A percentile compares a stretch with the other conserved stretches of the same genome.
Evolutionary conservation across 306 rosid species (phyloP).

Genomic region (Senna siamea): DNA sequence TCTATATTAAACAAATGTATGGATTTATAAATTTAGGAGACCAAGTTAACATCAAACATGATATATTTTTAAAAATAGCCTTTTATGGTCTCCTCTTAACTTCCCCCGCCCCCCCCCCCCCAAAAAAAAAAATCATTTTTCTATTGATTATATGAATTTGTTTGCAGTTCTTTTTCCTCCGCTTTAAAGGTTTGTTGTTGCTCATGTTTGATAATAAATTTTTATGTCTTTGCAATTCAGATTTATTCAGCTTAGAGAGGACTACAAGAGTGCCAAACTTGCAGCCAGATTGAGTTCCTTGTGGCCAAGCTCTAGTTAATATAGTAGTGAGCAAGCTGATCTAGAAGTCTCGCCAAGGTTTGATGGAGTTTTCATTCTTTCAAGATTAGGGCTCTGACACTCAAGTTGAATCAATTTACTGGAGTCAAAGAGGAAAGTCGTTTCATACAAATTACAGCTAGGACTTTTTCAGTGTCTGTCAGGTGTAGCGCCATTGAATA

Average conservation of each 20-base stretch:
- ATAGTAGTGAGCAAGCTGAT: slow-evolving; percentile 28
- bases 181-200: not conserved
- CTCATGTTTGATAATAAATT: slow-evolving; percentile 36
- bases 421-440: slow-evolving; percentile 30
- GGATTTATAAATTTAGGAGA: not conserved
- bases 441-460: slow-evolving; percentile 15
- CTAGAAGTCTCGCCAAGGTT: slow-evolving; percentile 20
- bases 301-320: slow-evolving; percentile 68
- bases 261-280: slow-evolving; percentile 95
- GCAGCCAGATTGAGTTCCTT: slow-evolving; percentile 85
- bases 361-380: slow-evolving; percentile 24
- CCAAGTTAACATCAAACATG: not conserved
- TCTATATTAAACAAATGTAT: not conserved
- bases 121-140: not conserved
- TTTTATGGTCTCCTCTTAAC: not conserved
- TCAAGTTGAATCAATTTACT: slow-evolving; percentile 37
- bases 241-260: slow-evolving; percentile 95
- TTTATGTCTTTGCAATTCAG: slow-evolving; percentile 49
- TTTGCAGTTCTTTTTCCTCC: not conserved
- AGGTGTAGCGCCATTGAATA: no score
- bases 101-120: no score
- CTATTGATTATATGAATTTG: not conserved
- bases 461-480: no score
- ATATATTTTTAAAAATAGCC: not conserved
- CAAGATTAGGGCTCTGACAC: slow-evolving; percentile 32